A percentile compares a stretch with the other conserved stretches of the same genome.
Evolutionary conservation across 169 alveolate genomes (phyloP).

Genomic region (Plasmodium yoelii): DNA sequence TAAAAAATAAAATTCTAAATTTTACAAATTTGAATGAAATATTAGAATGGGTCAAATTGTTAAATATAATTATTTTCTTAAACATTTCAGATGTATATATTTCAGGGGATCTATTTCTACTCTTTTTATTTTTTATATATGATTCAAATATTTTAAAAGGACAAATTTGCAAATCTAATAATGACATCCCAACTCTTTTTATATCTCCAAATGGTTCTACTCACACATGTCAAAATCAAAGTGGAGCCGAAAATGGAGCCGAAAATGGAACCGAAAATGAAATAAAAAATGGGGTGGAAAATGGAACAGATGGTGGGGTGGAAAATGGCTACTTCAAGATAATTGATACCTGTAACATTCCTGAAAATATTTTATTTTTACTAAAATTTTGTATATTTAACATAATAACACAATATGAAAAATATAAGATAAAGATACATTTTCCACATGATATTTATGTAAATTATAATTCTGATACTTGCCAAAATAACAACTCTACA

Average conservation of each 20-base stretch:
- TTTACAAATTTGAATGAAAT: constrained; percentile 2
- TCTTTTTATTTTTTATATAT: constrained; percentile 36
- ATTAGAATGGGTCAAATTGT: constrained; percentile 34
- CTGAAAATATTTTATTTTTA: constrained; percentile 19
- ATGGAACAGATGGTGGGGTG: no score
- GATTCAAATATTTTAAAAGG: constrained; percentile 19
- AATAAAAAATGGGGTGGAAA: no score
- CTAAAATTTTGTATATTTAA: constrained; percentile 25
- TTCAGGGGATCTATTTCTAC: constrained; percentile 29
- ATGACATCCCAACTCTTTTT: neutral
- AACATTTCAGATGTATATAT: constrained; percentile 35
- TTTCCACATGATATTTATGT: constrained; percentile 24
- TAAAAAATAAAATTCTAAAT: constrained; percentile 10
- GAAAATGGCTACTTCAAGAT: no score
- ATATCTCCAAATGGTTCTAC: no score
- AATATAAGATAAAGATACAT: constrained; percentile 19
- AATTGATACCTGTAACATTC: neutral
- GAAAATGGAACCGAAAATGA: no score
- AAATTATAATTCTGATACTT: neutral
- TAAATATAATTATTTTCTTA: constrained; percentile 17
- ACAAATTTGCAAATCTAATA: neutral
- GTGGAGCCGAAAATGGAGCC: no score
- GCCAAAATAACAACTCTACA: neutral
- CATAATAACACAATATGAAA: constrained; percentile 15
- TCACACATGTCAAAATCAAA: no score